Percentiles rank a stretch among this genome's conserved stretches.
phyloP scores from a whole-genome alignment of 148 eudicot genomes.

The Cornus florida region DNA sequence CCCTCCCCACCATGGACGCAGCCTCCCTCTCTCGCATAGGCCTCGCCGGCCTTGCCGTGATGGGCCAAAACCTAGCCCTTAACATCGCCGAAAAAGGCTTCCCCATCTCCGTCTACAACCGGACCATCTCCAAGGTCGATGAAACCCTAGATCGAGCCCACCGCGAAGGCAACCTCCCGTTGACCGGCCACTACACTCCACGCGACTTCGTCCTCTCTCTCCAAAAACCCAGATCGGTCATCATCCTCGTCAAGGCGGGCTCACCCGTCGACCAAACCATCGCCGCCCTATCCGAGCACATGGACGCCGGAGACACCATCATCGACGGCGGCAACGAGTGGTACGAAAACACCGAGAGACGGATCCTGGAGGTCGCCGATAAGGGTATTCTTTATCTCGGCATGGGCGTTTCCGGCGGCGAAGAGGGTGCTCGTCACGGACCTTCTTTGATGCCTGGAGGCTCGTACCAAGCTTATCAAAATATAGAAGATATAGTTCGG shows the following conservation, averaged over 20 bases:
- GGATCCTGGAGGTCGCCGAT: conserved; percentile 38
- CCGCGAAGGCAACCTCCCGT: conserved; percentile 56
- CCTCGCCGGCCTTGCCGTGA: conserved; percentile 78
- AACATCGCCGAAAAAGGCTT: conserved; percentile 85
- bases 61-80: conserved; percentile 90
- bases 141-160: conserved; percentile 68
- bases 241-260: conserved; percentile 87
- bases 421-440: conserved; percentile 71
- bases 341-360: conserved; percentile 77
- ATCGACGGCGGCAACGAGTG: conserved; percentile 91
- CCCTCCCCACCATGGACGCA: too few relatives aligned
- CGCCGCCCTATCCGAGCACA: conserved; percentile 41
- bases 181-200: conserved; percentile 55
- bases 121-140: conserved; percentile 59
- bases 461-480: conserved; percentile 49
- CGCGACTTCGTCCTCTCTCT: conserved; percentile 72
- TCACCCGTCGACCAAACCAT: conserved; percentile 80
- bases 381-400: conserved; percentile 62
- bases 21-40: conserved; percentile 65
- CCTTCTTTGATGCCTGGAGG: conserved; percentile 89
- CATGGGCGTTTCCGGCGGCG: conserved; percentile 89
- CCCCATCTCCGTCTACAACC: conserved; percentile 88
- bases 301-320: conserved; percentile 77
- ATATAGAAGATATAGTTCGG: conserved; percentile 45
- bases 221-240: conserved; percentile 65